Conservation (phyloP, 202 grass and related monocot genomes). For the Hordeum pubiflorum region DNA sequence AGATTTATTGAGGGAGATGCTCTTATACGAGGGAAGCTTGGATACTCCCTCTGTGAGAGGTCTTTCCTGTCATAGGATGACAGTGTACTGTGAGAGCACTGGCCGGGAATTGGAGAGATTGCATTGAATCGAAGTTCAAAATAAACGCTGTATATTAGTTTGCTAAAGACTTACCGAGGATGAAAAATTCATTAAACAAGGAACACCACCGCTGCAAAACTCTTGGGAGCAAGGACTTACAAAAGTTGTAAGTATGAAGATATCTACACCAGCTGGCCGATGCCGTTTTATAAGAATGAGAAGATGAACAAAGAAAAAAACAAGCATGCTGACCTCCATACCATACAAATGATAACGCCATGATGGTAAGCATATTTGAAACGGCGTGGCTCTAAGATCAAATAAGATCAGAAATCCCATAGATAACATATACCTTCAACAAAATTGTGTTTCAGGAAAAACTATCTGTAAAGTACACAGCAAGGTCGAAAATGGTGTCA, state of each 20-base stretch:
- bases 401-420: conserved; percentile 2
- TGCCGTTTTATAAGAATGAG: not conserved
- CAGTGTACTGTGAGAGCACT: too few relatives aligned
- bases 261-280: not conserved
- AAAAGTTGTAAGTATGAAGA: not conserved
- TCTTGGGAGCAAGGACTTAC: not conserved
- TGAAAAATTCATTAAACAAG: too few relatives aligned
- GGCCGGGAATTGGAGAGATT: too few relatives aligned
- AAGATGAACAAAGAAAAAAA: not conserved
- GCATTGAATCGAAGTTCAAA: too few relatives aligned
- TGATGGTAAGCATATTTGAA: not conserved
- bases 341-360: not conserved
- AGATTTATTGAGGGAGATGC: too few relatives aligned
- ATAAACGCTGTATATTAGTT: too few relatives aligned
- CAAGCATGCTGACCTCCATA: not conserved
- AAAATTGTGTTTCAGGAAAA: conserved; percentile 43
- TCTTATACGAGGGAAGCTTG: too few relatives aligned
- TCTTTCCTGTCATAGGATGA: too few relatives aligned
- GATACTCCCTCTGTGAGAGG: too few relatives aligned
- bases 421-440: conserved; percentile 27
- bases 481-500: conserved; percentile 40
- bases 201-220: not conserved
- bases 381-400: not conserved
- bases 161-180: too few relatives aligned
- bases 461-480: conserved; percentile 36